Conservation (phyloP, 495 filamentous ascomycete genomes). For the Penicillium goetzii region DNA sequence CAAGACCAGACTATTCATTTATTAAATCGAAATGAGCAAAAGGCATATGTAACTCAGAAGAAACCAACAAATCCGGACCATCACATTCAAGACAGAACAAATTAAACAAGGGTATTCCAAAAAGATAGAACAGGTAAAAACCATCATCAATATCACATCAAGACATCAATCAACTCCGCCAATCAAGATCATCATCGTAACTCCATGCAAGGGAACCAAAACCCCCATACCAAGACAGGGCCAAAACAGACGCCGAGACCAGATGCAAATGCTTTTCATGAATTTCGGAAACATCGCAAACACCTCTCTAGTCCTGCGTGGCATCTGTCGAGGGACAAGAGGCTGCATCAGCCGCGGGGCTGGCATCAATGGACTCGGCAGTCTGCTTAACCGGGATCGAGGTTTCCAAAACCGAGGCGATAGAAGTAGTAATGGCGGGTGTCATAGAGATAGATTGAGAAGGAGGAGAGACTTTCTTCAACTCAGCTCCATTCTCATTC, state of each 20-base stretch:
- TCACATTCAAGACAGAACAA: not conserved
- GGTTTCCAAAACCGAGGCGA: conserved; percentile 39
- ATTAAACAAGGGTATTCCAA: conserved; percentile 14
- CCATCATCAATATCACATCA: not conserved
- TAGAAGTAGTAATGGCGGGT: conserved; percentile 27
- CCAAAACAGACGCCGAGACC: conserved; percentile 25
- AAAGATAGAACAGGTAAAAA: not conserved
- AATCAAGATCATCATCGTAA: not conserved
- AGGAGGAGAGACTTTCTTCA: conserved; percentile 27
- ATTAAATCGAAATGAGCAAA: conserved; percentile 15
- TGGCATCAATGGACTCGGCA: not conserved
- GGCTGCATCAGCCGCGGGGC: not conserved
- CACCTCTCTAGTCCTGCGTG: not conserved
- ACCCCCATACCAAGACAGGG: conserved; percentile 5
- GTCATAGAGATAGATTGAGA: conserved; percentile 13
- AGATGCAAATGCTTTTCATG: conserved; percentile 27
- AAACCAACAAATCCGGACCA: not conserved
- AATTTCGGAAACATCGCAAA: conserved; percentile 6
- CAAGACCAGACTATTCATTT: conserved; percentile 8
- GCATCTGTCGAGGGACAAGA: conserved; percentile 7
- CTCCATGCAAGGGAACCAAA: conserved; percentile 5
- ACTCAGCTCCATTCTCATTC: conserved; percentile 19
- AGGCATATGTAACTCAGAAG: conserved; percentile 1
- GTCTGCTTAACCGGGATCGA: conserved; percentile 20
- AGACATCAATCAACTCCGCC: not conserved